Evolutionary conservation across 2,329 filamentous ascomycete species (phyloP).

Genomic region (Colletotrichum sp.): DNA sequence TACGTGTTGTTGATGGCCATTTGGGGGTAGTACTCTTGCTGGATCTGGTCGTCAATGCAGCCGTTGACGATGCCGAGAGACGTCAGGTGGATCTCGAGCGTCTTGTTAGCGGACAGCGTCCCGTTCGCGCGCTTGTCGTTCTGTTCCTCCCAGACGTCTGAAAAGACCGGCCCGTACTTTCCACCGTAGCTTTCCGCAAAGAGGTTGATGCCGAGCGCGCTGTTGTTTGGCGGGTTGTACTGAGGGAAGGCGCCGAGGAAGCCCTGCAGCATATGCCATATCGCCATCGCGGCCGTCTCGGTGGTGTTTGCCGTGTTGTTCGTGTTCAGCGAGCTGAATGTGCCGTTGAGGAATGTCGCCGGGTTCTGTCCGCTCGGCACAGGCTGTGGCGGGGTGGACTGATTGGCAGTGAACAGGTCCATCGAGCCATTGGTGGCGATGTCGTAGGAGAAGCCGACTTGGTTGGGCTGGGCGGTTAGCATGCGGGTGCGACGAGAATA

Average conservation of each 20-base stretch:
- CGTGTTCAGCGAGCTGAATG: constrained; percentile 62
- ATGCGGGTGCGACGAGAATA: constrained; percentile 26
- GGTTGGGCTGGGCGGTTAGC: constrained; percentile 60
- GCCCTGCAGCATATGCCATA: constrained; percentile 70
- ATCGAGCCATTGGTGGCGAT: constrained; percentile 65
- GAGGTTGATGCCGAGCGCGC: constrained; percentile 63
- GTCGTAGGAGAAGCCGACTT: constrained; percentile 74
- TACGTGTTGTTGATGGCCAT: constrained; percentile 69
- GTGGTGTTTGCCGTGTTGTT: constrained; percentile 60
- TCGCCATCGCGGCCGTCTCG: constrained; percentile 58
- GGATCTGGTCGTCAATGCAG: constrained; percentile 68
- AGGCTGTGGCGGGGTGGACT: constrained; percentile 37
- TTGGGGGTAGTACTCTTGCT: constrained; percentile 60
- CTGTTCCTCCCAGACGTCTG: constrained; percentile 62
- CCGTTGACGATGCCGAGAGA: constrained; percentile 76
- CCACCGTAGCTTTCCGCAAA: constrained; percentile 76
- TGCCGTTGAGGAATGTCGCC: constrained; percentile 62
- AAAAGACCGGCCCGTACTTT: constrained; percentile 71
- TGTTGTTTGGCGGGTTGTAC: constrained; percentile 55
- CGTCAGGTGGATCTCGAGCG: constrained; percentile 63
- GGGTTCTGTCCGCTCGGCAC: constrained; percentile 21
- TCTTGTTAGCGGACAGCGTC: constrained; percentile 50
- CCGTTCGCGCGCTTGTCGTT: constrained; percentile 62
- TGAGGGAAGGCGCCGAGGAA: constrained; percentile 64
- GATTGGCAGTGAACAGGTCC: constrained; percentile 45